Evolutionary conservation across 2,329 filamentous ascomycete species (phyloP).

Genomic region (Aspergillus persii): DNA sequence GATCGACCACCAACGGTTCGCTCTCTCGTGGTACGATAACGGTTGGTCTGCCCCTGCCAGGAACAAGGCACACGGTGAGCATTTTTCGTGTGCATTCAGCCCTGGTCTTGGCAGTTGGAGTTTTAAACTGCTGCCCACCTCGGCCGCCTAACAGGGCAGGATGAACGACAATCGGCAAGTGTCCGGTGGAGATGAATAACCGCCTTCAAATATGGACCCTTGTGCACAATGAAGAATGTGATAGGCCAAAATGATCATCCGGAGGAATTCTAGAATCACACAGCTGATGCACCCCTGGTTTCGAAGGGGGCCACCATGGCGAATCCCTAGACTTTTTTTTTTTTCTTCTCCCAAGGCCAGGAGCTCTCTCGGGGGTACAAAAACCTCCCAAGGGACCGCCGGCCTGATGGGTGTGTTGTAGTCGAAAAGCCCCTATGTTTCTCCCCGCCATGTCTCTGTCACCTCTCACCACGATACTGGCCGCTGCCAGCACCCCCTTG

Average conservation of each 20-base stretch:
- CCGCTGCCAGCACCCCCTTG: background rate
- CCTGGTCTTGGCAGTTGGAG: background rate
- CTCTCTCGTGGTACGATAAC: background rate
- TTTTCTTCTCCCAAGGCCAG: background rate
- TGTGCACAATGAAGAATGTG: background rate
- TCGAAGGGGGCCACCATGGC: background rate
- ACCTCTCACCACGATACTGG: background rate
- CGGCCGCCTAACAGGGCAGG: background rate
- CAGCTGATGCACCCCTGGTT: conserved; percentile 1
- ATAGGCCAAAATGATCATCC: background rate
- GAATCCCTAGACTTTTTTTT: background rate
- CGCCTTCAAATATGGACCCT: background rate
- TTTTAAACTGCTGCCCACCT: background rate
- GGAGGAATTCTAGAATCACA: background rate
- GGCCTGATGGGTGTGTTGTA: background rate
- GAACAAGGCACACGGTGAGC: background rate
- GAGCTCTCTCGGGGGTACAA: background rate
- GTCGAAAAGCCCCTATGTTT: background rate
- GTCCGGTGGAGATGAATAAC: background rate
- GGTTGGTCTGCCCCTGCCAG: background rate
- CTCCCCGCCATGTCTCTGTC: background rate
- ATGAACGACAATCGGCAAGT: background rate
- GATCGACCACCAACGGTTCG: background rate
- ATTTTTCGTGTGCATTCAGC: background rate
- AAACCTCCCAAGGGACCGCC: background rate